These are phyloP conservation scores for Goffeauzyma gilvescens DNA, from an alignment of 768 basidiomycete species.

Conservation along the genomic window DNA sequence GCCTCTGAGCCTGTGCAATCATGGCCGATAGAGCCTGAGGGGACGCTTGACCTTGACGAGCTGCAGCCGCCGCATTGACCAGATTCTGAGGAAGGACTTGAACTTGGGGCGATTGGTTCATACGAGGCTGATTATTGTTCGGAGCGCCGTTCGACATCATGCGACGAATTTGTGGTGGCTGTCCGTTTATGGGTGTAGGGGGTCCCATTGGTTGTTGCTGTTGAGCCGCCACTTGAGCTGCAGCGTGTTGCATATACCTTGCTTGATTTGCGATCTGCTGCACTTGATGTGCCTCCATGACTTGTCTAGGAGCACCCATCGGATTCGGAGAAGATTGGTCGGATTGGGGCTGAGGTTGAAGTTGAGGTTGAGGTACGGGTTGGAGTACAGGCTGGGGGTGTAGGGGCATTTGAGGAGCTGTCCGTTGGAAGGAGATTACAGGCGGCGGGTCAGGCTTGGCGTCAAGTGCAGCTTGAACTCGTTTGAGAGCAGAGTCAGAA, in stretches of 20 bases:
- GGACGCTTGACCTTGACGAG: slow-evolving; percentile 5
- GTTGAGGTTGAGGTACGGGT: slow-evolving; percentile 2
- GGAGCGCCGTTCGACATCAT: neutral
- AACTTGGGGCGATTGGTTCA: neutral
- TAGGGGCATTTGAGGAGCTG: neutral
- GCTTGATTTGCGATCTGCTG: neutral
- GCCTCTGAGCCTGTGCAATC: neutral
- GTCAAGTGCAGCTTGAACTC: slow-evolving; percentile 13
- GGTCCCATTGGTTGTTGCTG: too few relatives aligned
- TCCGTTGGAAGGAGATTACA: neutral
- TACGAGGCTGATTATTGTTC: neutral
- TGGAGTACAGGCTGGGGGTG: neutral
- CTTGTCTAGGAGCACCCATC: too few relatives aligned
- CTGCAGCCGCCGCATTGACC: slow-evolving; percentile 5
- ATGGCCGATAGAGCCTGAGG: slow-evolving; percentile 4
- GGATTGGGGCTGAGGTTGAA: too few relatives aligned
- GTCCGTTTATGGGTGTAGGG: slow-evolving; percentile 3
- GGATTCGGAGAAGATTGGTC: too few relatives aligned
- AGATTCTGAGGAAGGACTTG: slow-evolving; percentile 1
- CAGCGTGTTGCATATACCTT: neutral
- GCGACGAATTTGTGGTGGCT: slow-evolving; percentile 9
- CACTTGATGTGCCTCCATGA: slow-evolving; percentile 1
- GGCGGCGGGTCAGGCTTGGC: neutral
- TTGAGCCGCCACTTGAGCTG: slow-evolving; percentile 1
- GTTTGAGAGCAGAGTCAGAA: slow-evolving; percentile 13